These are phyloP conservation scores for Globisporangium orthogonon DNA, from an alignment of 352 stramenopile genomes.

Conservation along the genomic window DNA sequence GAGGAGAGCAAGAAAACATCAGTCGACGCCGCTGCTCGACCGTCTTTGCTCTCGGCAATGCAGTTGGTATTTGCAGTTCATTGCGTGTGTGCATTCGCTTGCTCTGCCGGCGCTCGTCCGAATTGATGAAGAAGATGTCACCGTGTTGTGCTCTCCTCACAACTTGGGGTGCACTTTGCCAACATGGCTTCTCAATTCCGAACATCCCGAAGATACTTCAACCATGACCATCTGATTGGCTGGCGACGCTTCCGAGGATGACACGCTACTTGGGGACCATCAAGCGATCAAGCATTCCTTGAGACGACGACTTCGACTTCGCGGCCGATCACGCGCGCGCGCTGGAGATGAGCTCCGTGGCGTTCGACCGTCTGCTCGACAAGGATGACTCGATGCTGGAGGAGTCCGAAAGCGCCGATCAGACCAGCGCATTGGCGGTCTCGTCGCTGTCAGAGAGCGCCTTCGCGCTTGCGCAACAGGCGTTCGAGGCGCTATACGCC, in stretches of 20 bases:
- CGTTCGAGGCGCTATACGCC: slow-evolving; percentile 43
- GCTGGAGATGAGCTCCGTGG: slow-evolving; percentile 1
- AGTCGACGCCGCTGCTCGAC: not conserved
- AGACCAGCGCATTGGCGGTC: slow-evolving; percentile 10
- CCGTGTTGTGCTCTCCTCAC: not conserved
- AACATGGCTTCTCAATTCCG: not conserved
- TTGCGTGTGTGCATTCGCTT: slow-evolving; percentile 13
- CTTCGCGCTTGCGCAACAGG: slow-evolving; percentile 12
- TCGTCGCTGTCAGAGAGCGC: slow-evolving; percentile 23
- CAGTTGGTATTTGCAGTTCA: not conserved
- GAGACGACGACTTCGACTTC: too few relatives aligned
- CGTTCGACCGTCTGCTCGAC: not conserved
- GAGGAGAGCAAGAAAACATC: not conserved
- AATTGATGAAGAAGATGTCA: too few relatives aligned
- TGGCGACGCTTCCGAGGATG: not conserved
- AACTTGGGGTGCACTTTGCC: not conserved
- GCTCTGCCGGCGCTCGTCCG: not conserved
- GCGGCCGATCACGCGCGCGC: not conserved
- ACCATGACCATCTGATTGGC: not conserved
- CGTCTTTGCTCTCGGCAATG: not conserved
- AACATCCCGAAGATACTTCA: not conserved
- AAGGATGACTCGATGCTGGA: slow-evolving; percentile 5
- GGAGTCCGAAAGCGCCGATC: slow-evolving; percentile 5
- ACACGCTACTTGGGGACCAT: not conserved
- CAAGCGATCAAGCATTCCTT: too few relatives aligned